These are phyloP conservation scores for Saccharomycopsis sp. DNA, from an alignment of 805 yeast genomes.

Conservation along the genomic window DNA sequence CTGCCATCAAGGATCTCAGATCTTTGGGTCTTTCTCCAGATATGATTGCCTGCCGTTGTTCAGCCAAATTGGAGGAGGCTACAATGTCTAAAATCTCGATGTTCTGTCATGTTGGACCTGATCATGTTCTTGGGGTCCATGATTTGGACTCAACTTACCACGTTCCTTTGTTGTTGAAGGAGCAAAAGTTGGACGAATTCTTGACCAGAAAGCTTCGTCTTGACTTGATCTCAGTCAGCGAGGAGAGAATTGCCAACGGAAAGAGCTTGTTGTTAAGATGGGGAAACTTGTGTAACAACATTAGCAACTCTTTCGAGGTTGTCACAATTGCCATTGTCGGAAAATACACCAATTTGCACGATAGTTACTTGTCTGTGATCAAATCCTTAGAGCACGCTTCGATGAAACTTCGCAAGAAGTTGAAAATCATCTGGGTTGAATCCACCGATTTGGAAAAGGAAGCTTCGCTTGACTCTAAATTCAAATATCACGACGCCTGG, in stretches of 20 bases:
- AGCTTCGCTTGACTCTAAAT: constrained; percentile 54
- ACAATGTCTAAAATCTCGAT: constrained; percentile 95
- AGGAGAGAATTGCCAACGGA: constrained; percentile 59
- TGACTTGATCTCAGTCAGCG: constrained; percentile 37
- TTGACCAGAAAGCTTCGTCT: constrained; percentile 64
- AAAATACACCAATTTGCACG: constrained; percentile 92
- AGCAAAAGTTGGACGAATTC: constrained; percentile 76
- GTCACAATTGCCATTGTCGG: constrained; percentile 97
- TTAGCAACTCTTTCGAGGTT: constrained; percentile 76
- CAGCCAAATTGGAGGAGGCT: constrained; percentile 67
- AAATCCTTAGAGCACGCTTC: constrained; percentile 94
- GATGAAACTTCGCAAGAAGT: constrained; percentile 77
- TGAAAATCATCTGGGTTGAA: constrained; percentile 94
- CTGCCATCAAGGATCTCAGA: constrained; percentile 95
- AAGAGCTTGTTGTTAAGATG: constrained; percentile 63
- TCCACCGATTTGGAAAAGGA: constrained; percentile 82
- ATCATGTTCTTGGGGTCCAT: constrained; percentile 93
- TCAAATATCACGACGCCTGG: constrained; percentile 92
- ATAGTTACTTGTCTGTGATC: constrained; percentile 89
- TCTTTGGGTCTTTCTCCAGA: constrained; percentile 93
- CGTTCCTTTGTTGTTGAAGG: constrained; percentile 84
- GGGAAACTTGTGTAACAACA: constrained; percentile 70
- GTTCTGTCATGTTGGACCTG: constrained; percentile 99
- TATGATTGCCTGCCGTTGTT: constrained; percentile 96
- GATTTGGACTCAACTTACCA: constrained; percentile 97